Evolutionary conservation across 2,329 filamentous ascomycete genomes (phyloP).

Genomic region (Triangularia verruculosa): DNA sequence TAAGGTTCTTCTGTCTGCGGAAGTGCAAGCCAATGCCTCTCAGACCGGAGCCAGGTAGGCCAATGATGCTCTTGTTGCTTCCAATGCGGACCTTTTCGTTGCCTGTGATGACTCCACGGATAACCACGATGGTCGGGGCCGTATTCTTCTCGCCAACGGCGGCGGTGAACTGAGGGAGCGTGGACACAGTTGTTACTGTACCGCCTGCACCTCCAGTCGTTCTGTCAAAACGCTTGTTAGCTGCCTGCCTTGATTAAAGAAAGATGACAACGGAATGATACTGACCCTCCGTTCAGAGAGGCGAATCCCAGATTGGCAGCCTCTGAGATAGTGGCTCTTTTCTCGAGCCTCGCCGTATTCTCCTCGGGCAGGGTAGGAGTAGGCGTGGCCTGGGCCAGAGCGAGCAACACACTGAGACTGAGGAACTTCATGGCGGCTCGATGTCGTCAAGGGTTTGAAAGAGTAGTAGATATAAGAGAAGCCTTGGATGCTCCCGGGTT

Average conservation of each 20-base stretch:
- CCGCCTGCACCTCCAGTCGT: conserved; percentile 55
- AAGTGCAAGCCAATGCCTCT: conserved; percentile 52
- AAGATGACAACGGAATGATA: neutral
- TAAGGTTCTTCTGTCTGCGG: conserved; percentile 54
- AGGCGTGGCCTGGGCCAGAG: neutral
- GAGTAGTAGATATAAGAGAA: neutral
- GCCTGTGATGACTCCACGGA: conserved; percentile 44
- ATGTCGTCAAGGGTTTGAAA: neutral
- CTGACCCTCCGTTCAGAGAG: conserved; percentile 26
- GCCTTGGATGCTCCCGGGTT: neutral
- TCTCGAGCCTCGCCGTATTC: neutral
- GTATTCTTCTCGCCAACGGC: conserved; percentile 45
- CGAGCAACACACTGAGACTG: neutral
- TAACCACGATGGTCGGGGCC: conserved; percentile 44
- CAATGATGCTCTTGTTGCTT: conserved; percentile 51
- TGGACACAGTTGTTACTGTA: conserved; percentile 52
- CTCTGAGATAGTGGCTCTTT: conserved; percentile 22
- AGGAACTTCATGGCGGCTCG: neutral
- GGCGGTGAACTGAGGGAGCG: conserved; percentile 46
- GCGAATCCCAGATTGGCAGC: conserved; percentile 25
- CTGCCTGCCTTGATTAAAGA: neutral
- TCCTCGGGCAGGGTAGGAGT: neutral
- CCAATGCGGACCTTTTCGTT: conserved; percentile 44
- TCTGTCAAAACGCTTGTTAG: conserved; percentile 3
- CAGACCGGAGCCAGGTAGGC: conserved; percentile 38